Base-by-base conservation (phyloP, 1,284 basidiomycete species). In the Calocybe gambosa region DNA sequence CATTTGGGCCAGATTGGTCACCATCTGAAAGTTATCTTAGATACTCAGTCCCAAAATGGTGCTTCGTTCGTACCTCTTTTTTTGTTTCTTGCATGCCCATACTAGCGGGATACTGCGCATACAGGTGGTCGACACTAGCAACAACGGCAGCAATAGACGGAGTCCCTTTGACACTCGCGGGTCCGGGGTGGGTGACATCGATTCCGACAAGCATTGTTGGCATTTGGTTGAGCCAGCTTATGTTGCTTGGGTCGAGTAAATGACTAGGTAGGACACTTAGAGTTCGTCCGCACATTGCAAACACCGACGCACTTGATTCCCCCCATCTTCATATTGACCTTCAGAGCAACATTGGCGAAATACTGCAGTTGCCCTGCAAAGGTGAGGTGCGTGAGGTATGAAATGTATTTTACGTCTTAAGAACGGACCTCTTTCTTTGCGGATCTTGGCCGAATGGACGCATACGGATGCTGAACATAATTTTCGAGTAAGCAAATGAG, bases 141-240 rank as follows among this genome's bases (percentile, higher is more conserved):
- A 90, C 89, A 6, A 90, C 82, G 0, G 86, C 89, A 0, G 87
- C 86, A 51, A 91, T 78, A 0, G 85, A 88, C 1, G 89, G 88
- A 2, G 69, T 86, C 8, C 79, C 82, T 50, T 68, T 72, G 51
- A 75, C 73, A 50, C 81, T 82, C 0, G 80, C 79, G 3, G 74
- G 75, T 13, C 84, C 82, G 18, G 86, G 85, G 63, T 90, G 89
- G 0, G 87, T 89, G 12, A 91, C 88, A 57, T 91, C 88, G 64
- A 89, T 87, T 5, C 88, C 88, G 23, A 90, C 76, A 25, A 90
- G 61, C 82, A 91, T 90, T 0, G 86, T 89, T 4, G 78, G 68
- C 50, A 60, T 62, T 47, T 68, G 55, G 50, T 65, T 70, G 31
- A 89, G 64, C 80, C 78, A 84, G 1, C 45, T 44, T 64, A 82